Evolutionary conservation across 306 rosid genomes (phyloP).

Genomic region (Canavalia ensiformis): DNA sequence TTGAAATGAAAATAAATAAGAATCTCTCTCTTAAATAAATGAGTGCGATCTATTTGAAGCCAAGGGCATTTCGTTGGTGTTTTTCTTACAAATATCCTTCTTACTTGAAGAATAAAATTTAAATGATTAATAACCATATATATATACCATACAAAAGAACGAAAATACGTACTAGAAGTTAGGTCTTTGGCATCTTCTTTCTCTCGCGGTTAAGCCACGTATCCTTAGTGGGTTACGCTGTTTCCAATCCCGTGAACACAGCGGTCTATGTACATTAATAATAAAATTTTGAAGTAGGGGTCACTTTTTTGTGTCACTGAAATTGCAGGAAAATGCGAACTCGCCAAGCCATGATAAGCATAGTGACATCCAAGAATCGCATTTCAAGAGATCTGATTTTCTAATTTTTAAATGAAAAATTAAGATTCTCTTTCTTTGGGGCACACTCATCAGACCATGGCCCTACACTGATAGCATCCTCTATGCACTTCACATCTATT

Average conservation of each 20-base stretch:
- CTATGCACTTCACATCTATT: too few relatives aligned
- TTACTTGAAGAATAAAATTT: constrained; percentile 7
- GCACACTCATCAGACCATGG: background rate
- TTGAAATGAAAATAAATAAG: background rate
- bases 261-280: constrained; percentile 26
- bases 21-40: background rate
- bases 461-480: background rate
- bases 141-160: constrained; percentile 1
- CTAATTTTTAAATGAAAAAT: background rate
- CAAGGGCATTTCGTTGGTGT: background rate
- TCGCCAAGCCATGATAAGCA: constrained; percentile 14
- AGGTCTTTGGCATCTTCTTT: constrained; percentile 27
- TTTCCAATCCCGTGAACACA: background rate
- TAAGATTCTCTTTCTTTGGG: background rate
- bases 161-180: background rate
- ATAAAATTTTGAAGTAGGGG: constrained; percentile 42
- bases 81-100: background rate
- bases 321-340: constrained; percentile 5
- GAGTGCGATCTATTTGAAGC: background rate
- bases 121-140: background rate
- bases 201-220: background rate
- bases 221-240: background rate
- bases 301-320: constrained; percentile 17
- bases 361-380: background rate
- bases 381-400: background rate